phyloP scores from a whole-genome alignment of 768 basidiomycete species.

The Hirschioporus abietinus region DNA sequence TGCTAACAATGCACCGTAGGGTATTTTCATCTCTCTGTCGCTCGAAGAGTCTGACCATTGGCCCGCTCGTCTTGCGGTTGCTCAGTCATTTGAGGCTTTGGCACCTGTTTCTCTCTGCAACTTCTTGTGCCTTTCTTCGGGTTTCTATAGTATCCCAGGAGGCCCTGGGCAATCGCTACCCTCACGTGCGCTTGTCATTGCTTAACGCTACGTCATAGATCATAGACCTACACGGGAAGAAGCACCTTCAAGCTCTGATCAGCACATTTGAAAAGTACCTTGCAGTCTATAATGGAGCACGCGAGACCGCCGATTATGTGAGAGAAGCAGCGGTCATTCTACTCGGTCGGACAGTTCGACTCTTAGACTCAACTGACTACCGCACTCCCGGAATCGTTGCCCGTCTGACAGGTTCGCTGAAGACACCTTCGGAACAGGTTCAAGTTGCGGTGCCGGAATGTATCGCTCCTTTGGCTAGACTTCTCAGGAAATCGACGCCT shows the following conservation, averaged over 20 bases:
- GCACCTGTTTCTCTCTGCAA: constrained; percentile 52
- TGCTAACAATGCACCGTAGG: no score
- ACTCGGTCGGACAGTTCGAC: constrained; percentile 89
- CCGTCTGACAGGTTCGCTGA: constrained; percentile 80
- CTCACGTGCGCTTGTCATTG: constrained; percentile 83
- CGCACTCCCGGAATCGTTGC: constrained; percentile 81
- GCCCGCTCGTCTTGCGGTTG: no score
- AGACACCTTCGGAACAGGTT: constrained; percentile 93
- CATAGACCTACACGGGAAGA: constrained; percentile 78
- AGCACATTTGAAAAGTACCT: constrained; percentile 78
- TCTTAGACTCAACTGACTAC: constrained; percentile 70
- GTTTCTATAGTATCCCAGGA: constrained; percentile 82
- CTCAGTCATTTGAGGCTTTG: constrained; percentile 62
- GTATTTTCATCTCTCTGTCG: no score
- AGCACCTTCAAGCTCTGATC: constrained; percentile 68
- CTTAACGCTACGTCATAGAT: constrained; percentile 76
- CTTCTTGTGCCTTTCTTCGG: constrained; percentile 70
- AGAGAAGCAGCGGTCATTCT: no score
- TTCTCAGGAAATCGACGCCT: no score
- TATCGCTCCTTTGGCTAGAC: no score
- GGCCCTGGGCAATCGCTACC: constrained; percentile 79
- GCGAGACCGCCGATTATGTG: constrained; percentile 79
- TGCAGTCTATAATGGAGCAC: constrained; percentile 37
- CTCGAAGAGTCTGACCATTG: no score
- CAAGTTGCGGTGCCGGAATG: no score